These are phyloP conservation scores for Tricholoma furcatifolium DNA, from an alignment of 768 basidiomycete species.

Conservation along the genomic window DNA sequence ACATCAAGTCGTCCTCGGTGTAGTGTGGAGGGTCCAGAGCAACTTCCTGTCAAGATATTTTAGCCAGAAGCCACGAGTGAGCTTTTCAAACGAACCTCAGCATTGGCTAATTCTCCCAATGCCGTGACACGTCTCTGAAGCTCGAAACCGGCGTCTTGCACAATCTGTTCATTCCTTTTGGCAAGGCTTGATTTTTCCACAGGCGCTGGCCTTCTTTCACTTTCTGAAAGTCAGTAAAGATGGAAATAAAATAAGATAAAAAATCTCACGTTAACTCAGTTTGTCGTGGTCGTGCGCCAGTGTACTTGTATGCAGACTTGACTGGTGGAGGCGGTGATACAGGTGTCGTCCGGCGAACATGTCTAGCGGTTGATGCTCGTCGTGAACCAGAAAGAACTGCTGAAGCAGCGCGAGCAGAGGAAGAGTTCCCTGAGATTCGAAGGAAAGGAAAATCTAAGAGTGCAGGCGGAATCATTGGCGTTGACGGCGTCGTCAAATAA, in stretches of 20 bases:
- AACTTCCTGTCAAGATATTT: slow-evolving; percentile 23
- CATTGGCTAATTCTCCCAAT: slow-evolving; percentile 33
- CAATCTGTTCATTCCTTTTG: slow-evolving; percentile 13
- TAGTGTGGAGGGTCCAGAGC: slow-evolving; percentile 32
- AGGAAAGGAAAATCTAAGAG: slow-evolving; percentile 27
- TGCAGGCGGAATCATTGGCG: slow-evolving; percentile 25
- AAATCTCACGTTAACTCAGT: background rate
- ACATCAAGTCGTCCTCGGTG: slow-evolving; percentile 40
- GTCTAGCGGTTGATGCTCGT: slow-evolving; percentile 10
- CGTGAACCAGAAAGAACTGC: slow-evolving; percentile 7
- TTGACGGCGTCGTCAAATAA: background rate
- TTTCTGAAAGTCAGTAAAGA: background rate
- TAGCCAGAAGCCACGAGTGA: background rate
- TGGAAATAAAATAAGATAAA: background rate
- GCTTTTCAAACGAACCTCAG: slow-evolving; percentile 27
- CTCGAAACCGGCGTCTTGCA: slow-evolving; percentile 21
- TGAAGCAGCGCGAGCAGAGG: slow-evolving; percentile 7
- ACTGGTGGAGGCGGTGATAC: slow-evolving; percentile 5
- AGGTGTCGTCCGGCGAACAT: slow-evolving; percentile 22
- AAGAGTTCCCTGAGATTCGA: slow-evolving; percentile 16
- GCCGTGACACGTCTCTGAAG: slow-evolving; percentile 35
- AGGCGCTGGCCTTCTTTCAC: slow-evolving; percentile 2
- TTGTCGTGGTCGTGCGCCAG: background rate
- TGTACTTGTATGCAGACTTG: slow-evolving; percentile 5
- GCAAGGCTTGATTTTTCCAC: slow-evolving; percentile 15